Conservation (phyloP, 306 rosid species). For the Mimosa pudica region DNA sequence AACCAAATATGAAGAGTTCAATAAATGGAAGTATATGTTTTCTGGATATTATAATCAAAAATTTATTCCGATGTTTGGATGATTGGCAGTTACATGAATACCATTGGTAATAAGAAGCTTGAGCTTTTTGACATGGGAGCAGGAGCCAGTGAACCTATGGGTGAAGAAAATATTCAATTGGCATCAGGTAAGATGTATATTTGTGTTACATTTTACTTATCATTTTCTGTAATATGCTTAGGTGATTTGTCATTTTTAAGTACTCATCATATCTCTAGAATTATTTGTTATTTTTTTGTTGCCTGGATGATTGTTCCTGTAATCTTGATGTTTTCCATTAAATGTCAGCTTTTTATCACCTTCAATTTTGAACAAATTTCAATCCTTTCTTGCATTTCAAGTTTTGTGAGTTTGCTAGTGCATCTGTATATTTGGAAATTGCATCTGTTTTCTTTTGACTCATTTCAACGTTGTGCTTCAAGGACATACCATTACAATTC, state of each 20-base stretch:
- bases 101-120: conserved; percentile 74
- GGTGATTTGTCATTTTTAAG: background rate
- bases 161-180: conserved; percentile 66
- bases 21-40: background rate
- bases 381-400: background rate
- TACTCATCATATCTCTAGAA: background rate
- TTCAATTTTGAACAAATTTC: conserved; percentile 7
- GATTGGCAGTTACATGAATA: conserved; percentile 68
- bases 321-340: background rate
- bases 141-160: conserved; percentile 69
- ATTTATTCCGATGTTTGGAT: conserved; percentile 14
- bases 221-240: background rate
- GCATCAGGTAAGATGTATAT: conserved; percentile 62
- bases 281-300: background rate
- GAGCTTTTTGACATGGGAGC: conserved; percentile 85
- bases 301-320: too few relatives aligned
- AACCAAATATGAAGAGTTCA: conserved; percentile 18
- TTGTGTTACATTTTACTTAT: background rate
- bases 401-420: background rate
- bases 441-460: background rate
- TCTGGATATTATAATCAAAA: conserved; percentile 13
- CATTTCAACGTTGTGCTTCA: background rate
- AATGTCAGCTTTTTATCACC: background rate
- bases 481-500: background rate
- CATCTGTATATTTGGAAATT: background rate